phyloP scores from a whole-genome alignment of 306 rosid species.

The Ceratonia siliqua region DNA sequence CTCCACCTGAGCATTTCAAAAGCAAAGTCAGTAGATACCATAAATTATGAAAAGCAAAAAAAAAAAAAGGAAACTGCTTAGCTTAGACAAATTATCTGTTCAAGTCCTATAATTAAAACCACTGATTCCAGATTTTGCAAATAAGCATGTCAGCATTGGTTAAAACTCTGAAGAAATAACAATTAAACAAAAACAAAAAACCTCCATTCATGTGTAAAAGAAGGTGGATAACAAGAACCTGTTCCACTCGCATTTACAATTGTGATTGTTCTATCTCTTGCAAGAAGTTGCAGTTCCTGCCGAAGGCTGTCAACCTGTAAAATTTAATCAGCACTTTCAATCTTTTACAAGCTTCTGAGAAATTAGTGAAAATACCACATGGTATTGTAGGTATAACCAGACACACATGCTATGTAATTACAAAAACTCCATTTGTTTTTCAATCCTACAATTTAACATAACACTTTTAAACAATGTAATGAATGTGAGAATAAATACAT shows the following conservation, averaged over 20 bases:
- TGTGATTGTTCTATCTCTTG: constrained; percentile 56
- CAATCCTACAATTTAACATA: not conserved
- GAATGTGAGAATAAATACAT: constrained; percentile 17
- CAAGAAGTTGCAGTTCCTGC: constrained; percentile 59
- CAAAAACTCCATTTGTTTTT: not conserved
- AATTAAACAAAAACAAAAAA: not conserved
- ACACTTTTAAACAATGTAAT: constrained; percentile 22
- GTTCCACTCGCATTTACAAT: constrained; percentile 65
- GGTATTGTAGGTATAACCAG: not conserved
- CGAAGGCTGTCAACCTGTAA: constrained; percentile 79
- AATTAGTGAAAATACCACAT: constrained; percentile 13
- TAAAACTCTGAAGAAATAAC: constrained; percentile 10
- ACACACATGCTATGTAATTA: not conserved
- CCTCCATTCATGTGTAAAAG: constrained; percentile 8
- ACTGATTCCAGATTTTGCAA: constrained; percentile 18
- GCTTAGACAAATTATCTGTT: constrained; percentile 9
- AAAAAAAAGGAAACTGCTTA: not conserved
- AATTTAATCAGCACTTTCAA: constrained; percentile 25
- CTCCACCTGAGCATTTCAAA: constrained; percentile 54
- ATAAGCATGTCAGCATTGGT: not conserved
- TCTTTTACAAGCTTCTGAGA: not conserved
- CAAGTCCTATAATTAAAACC: constrained; percentile 17
- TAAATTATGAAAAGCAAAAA: not conserved
- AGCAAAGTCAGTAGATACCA: constrained; percentile 36
- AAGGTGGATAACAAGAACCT: constrained; percentile 51